A percentile compares a stretch with the other conserved stretches of the same genome.
Conservation (phyloP, 352 stramenopile genomes). For the Phytophthora capsici region DNA sequence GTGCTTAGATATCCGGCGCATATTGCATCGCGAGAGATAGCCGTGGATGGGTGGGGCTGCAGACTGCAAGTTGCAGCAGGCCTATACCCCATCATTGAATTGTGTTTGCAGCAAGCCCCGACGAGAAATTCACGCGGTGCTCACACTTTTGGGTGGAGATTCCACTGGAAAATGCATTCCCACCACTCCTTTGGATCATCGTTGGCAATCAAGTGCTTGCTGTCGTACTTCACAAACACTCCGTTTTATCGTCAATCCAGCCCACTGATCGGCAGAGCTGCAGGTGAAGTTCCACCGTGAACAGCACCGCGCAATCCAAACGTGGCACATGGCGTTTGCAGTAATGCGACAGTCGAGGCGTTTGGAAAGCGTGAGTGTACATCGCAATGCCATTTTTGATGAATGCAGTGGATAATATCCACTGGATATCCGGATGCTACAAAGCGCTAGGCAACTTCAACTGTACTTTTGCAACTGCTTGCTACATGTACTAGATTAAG, state of each 20-base stretch:
- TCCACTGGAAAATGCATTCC: no score
- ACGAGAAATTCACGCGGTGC: no score
- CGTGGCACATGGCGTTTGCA: no score
- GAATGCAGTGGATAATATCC: not conserved
- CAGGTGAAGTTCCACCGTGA: no score
- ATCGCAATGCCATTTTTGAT: constrained; percentile 7
- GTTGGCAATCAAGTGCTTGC: constrained; percentile 8
- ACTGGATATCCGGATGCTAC: not conserved
- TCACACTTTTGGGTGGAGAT: not conserved
- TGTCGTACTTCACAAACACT: not conserved
- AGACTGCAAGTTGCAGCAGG: no score
- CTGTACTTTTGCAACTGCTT: not conserved
- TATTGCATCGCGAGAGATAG: constrained; percentile 1
- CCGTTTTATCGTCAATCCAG: no score
- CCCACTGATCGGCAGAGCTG: no score
- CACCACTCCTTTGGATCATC: constrained; percentile 1
- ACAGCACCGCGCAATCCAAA: no score
- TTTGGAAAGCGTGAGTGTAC: no score
- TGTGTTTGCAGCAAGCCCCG: not conserved
- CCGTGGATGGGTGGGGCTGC: constrained; percentile 9
- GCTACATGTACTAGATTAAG: not conserved
- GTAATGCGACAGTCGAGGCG: no score
- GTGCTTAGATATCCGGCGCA: constrained; percentile 24
- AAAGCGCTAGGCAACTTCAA: constrained; percentile 7
- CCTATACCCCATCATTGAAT: constrained; percentile 1